Percentiles rank a stretch among this genome's conserved stretches.
Evolutionary conservation across 164 flowering plant species (phyloP).

Genomic region (Vitis amurensis): DNA sequence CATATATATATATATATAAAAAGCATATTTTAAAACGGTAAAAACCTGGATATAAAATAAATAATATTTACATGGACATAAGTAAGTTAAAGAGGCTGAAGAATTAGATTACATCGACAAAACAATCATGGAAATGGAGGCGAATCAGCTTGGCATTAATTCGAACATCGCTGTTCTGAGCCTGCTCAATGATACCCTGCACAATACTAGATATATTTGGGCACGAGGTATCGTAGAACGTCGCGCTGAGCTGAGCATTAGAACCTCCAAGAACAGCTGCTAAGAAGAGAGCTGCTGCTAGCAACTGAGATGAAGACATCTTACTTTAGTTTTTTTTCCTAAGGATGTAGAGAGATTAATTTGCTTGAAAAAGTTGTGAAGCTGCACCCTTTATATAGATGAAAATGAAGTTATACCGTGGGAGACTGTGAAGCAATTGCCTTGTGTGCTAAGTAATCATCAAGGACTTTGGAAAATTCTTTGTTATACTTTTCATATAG

Average conservation of each 20-base stretch:
- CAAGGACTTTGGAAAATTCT: too few relatives aligned
- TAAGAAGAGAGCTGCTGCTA: not conserved
- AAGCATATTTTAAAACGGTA: too few relatives aligned
- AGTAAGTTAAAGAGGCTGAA: not conserved
- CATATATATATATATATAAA: too few relatives aligned
- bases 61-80: too few relatives aligned
- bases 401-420: too few relatives aligned
- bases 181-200: constrained; percentile 24
- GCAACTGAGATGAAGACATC: constrained; percentile 1
- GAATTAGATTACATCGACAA: constrained; percentile 42
- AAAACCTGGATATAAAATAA: too few relatives aligned
- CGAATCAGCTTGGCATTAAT: constrained; percentile 57
- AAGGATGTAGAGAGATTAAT: too few relatives aligned
- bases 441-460: too few relatives aligned
- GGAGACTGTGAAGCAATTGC: too few relatives aligned
- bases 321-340: too few relatives aligned
- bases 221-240: constrained; percentile 50
- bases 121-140: constrained; percentile 78
- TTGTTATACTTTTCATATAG: too few relatives aligned
- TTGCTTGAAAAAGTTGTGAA: not conserved
- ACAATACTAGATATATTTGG: constrained; percentile 48
- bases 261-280: constrained; percentile 10
- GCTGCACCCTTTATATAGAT: not conserved
- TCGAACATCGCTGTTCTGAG: constrained; percentile 35
- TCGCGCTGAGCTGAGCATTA: constrained; percentile 39